Percentiles rank a stretch among this genome's conserved stretches.
Conservation (phyloP, 2,329 filamentous ascomycete genomes). For the Aspergillus brasiliensis region DNA sequence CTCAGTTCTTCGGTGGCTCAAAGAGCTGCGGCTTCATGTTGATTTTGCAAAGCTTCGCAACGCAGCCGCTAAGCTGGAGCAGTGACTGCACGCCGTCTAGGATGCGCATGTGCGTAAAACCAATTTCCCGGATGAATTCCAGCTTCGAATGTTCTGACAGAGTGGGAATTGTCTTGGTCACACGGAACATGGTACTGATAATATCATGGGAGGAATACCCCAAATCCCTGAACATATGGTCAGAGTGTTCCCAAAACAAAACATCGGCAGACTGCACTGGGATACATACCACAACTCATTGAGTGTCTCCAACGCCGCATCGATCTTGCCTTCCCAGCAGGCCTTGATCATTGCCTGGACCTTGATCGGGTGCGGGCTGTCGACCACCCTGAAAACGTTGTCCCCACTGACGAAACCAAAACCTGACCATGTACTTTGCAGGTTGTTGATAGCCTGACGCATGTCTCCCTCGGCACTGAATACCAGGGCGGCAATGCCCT, state of each 20-base stretch:
- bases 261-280: not conserved
- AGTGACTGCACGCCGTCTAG: conserved; percentile 96
- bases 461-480: conserved; percentile 98
- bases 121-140: conserved; percentile 98
- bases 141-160: conserved; percentile 93
- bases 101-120: conserved; percentile 98
- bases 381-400: conserved; percentile 97
- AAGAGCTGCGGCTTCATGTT: conserved; percentile 95
- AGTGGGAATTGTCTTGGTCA: conserved; percentile 92
- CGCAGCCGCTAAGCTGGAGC: conserved; percentile 88
- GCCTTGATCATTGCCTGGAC: conserved; percentile 98
- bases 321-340: conserved; percentile 89
- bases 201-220: conserved; percentile 99
- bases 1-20: conserved; percentile 44
- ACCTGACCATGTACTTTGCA: conserved; percentile 89
- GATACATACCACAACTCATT: conserved; percentile 77
- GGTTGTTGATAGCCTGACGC: conserved; percentile 97
- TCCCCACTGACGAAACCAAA: conserved; percentile 97
- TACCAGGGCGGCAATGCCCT: conserved; percentile 91
- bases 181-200: conserved; percentile 98
- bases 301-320: conserved; percentile 80
- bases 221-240: conserved; percentile 57
- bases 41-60: conserved; percentile 87
- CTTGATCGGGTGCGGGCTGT: conserved; percentile 95
- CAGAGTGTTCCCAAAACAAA: not conserved